Evolutionary conservation across 768 basidiomycete species (phyloP), one percentile per base, ranked within the genome.

Genomic region (Guyanaporus albipodus): DNA sequence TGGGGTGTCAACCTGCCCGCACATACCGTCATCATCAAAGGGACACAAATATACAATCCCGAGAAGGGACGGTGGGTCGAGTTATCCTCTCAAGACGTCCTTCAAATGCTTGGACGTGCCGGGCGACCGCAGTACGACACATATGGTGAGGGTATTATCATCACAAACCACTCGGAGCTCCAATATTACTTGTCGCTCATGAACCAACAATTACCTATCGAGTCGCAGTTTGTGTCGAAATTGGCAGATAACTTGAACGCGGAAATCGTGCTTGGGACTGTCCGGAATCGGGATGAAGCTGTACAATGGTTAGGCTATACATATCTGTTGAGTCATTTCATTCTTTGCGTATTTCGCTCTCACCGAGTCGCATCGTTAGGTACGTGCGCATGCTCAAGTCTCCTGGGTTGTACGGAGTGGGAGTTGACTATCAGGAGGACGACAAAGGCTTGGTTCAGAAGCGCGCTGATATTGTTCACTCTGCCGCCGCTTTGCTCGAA

Each of bases 1-100:
- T 99, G 96, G 96, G 96, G 95, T 72, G 95, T 99, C 69, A 99
- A 99, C 63, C 72, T 98, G 0, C 96, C 96, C 4, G 95, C 94
- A 1, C 96, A 98, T 54, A 87, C 91, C 8, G 95, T 97, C 69
- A 92, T 98, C 71, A 97, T 99, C 76, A 99, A 98, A 66, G 96
- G 96, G n/a, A 98, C 96, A 0, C 94, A 98, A 70, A 94, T 98
- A 51, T 99, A 98, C 70, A 97, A 96, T 66, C 96, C 96, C 0
- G 94, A 96, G 69, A 96, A 98, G 69, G 96, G 96, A 17, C 83
- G 89, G 4, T 99, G 96, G 96, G 87, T 89, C 4, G 96, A 98
- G 64, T 70, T 98, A 6, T 94, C 91, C 1, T 83, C 86, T 1
- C 96, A 98, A 67, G 96, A 98, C 62, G 93, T 98, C 1, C 72